Base-by-base conservation (phyloP, 805 yeast species). In the Suhomyces sp. region DNA sequence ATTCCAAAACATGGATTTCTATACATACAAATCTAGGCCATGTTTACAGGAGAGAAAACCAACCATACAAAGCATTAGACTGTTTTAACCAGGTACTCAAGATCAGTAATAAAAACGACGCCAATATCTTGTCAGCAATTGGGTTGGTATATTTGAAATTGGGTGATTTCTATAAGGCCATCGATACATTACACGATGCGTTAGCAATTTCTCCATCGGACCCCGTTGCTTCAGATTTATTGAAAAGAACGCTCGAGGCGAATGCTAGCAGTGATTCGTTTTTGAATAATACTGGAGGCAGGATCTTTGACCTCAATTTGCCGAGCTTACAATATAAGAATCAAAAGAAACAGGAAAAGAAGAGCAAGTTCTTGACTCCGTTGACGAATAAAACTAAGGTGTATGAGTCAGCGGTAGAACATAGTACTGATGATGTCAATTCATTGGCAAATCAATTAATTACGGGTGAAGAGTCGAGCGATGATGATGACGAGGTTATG, bases 21-120 rank as follows among this genome's bases (percentile, higher is more conserved):
- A 84, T 93, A 18, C 87, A 86, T 56, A 74, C 87, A 16, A 90
- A 90, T 57, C 65, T 90, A 40, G 96, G 95, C 0, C 96, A 90
- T 56, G 95, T 90, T 4, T 88, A 83, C 56, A 66, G 96, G 42
- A 70, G 84, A 35, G 57, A 79, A 33, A 79, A 77, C 31, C 69
- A 73, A 33, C 76, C 70, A 38, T 77, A 77, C 30, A 77, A 79
- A 52, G 83, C 97, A 0, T 66, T 88, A 26, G 74, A 69, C 29
- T 83, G 84, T 51, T 91, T 93, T 56, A 78, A 78, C 40, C 80
- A 81, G 46, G 95, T 93, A 3, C 58, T 85, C 21, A 79, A 77
- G 44, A 67, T 82, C 11, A 74, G 87, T 19, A 79, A 79, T 26
- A 76, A 75, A 36, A 93, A 88, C 56, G 72, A 86, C 27, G 58